phyloP scores from a whole-genome alignment of 2,329 filamentous ascomycete species.

The Pestalotiopsis sp. region DNA sequence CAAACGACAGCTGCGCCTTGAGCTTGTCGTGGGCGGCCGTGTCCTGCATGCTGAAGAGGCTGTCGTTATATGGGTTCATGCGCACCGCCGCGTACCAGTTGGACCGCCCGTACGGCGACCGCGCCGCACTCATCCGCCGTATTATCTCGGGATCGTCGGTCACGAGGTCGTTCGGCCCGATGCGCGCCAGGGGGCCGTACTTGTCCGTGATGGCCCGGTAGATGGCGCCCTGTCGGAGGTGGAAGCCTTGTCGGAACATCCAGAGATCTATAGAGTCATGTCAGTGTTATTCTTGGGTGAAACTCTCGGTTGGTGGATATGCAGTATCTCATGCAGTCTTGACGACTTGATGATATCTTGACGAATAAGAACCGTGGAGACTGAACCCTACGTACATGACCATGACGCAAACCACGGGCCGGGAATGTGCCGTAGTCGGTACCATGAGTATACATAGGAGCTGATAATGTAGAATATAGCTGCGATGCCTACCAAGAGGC shows the following conservation, averaged over 20 bases:
- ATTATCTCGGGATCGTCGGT: slow-evolving; percentile 12
- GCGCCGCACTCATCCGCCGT: slow-evolving; percentile 9
- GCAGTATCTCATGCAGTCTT: too few species aligned
- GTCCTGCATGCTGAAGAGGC: slow-evolving; percentile 9
- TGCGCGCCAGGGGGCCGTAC: slow-evolving; percentile 3
- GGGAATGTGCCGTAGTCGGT: background rate
- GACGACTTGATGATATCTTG: background rate
- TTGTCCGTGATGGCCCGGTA: background rate
- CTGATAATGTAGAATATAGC: background rate
- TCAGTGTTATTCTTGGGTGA: background rate
- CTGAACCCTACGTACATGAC: background rate
- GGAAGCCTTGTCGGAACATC: background rate
- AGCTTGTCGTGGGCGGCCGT: slow-evolving; percentile 12
- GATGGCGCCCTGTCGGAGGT: background rate
- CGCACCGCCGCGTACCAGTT: slow-evolving; percentile 11
- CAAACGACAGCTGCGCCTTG: slow-evolving; percentile 8
- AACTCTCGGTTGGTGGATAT: too few species aligned
- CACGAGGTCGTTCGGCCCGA: slow-evolving; percentile 11
- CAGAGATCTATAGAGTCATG: background rate
- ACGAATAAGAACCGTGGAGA: background rate
- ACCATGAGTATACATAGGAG: background rate
- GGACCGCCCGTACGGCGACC: slow-evolving; percentile 10
- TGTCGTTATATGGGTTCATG: slow-evolving; percentile 7
- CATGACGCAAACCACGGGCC: background rate
- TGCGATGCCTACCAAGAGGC: background rate